phyloP scores from a whole-genome alignment of 306 rosid species.

The Fragaria iinumae region DNA sequence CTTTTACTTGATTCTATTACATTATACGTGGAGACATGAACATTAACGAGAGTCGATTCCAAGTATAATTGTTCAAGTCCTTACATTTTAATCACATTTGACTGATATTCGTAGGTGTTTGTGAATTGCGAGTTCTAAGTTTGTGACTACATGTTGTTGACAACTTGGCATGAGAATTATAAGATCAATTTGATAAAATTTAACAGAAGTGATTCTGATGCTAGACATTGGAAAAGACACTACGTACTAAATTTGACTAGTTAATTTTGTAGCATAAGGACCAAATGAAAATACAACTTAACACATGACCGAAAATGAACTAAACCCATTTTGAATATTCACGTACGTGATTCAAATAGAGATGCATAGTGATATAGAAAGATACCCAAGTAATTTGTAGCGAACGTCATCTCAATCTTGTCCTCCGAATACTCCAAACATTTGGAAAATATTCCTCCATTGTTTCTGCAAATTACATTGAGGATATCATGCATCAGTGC shows the following conservation, averaged over 20 bases:
- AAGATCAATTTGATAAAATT: background rate
- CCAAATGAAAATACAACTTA: too few relatives aligned
- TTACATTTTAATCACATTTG: too few relatives aligned
- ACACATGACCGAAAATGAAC: background rate
- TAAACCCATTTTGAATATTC: background rate
- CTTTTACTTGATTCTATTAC: too few relatives aligned
- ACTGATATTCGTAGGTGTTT: too few relatives aligned
- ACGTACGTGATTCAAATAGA: background rate
- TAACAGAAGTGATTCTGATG: background rate
- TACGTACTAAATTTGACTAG: background rate
- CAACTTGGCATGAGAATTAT: too few relatives aligned
- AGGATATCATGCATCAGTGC: background rate
- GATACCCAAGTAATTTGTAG: conserved; percentile 92
- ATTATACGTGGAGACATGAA: too few relatives aligned
- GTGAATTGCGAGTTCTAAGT: too few relatives aligned
- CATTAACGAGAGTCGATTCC: too few relatives aligned
- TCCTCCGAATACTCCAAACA: conserved; percentile 83
- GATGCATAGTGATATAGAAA: background rate
- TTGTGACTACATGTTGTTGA: background rate
- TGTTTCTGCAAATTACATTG: conserved; percentile 58
- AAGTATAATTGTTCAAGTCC: too few relatives aligned
- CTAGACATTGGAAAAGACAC: background rate
- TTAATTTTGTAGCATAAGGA: too few relatives aligned
- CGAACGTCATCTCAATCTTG: conserved; percentile 93
- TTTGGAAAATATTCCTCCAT: conserved; percentile 81